Percentiles rank a stretch among this genome's conserved stretches.
These are phyloP conservation scores for Fusarium decemcellulare DNA, from an alignment of 2,329 filamentous ascomycete species.

Conservation along the genomic window DNA sequence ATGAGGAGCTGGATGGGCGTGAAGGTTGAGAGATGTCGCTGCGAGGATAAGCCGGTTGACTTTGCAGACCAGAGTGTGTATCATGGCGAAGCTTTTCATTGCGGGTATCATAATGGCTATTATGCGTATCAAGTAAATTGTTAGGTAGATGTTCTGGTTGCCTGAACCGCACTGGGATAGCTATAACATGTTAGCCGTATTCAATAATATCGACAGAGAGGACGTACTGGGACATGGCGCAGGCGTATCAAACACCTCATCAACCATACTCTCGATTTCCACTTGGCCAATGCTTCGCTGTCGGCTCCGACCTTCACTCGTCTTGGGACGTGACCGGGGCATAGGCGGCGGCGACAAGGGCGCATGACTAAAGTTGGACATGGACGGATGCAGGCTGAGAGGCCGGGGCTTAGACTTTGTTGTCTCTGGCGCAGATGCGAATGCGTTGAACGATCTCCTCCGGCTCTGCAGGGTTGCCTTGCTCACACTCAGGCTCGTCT, in stretches of 20 bases:
- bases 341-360: constrained; percentile 32
- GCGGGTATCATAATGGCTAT: background rate
- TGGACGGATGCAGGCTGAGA: constrained; percentile 39
- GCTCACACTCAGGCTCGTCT: constrained; percentile 9
- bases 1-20: constrained; percentile 45
- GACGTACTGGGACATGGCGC: constrained; percentile 41
- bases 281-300: constrained; percentile 26
- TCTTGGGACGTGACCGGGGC: constrained; percentile 34
- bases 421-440: constrained; percentile 27
- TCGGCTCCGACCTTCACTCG: constrained; percentile 31
- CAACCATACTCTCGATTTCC: constrained; percentile 36
- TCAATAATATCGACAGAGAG: too few species aligned
- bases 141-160: constrained; percentile 24
- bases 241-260: constrained; percentile 28
- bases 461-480: constrained; percentile 22
- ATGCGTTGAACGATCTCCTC: constrained; percentile 43
- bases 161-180: constrained; percentile 29
- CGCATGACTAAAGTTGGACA: constrained; percentile 33
- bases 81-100: constrained; percentile 18
- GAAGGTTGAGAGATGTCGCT: constrained; percentile 37
- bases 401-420: constrained; percentile 37
- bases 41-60: constrained; percentile 21
- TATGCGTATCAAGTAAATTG: background rate
- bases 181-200: constrained; percentile 17
- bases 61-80: constrained; percentile 23